phyloP scores from a whole-genome alignment of 139 green algal species.

The Micractinium sp. region DNA sequence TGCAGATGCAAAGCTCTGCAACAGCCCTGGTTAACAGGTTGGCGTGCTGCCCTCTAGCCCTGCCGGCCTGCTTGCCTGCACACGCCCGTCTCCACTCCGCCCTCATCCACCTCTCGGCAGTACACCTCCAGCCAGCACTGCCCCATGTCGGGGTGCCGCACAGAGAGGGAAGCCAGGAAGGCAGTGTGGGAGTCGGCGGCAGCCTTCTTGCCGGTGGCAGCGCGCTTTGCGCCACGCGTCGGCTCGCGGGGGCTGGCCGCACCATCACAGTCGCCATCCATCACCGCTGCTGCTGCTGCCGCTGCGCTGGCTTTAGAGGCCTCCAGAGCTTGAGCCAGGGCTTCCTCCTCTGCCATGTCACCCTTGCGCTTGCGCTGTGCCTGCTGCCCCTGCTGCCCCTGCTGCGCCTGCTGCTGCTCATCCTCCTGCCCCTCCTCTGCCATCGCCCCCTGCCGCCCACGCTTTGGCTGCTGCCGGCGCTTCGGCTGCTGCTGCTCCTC shows the following conservation, averaged over 20 bases:
- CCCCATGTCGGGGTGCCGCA: slow-evolving; percentile 22
- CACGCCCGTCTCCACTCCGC: neutral
- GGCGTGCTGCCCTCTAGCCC: neutral
- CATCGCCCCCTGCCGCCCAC: neutral
- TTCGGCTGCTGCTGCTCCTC: neutral
- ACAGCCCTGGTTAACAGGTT: too few species aligned
- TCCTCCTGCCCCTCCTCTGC: neutral
- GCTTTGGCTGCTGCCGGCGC: neutral
- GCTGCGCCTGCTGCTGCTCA: neutral
- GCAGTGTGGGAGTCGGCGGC: neutral
- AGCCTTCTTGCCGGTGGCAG: neutral
- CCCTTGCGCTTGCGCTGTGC: slow-evolving; percentile 52
- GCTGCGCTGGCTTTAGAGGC: slow-evolving; percentile 47
- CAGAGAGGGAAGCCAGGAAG: neutral
- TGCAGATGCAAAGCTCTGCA: too few species aligned
- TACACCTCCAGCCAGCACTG: slow-evolving; percentile 87
- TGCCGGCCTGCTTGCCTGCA: neutral
- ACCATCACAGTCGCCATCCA: neutral
- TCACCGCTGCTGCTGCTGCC: neutral
- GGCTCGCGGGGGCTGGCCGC: neutral
- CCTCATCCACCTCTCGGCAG: slow-evolving; percentile 53
- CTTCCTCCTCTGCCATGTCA: slow-evolving; percentile 87
- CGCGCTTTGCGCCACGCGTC: neutral
- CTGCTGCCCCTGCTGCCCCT: neutral
- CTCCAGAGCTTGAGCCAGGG: slow-evolving; percentile 82